Base-by-base conservation (phyloP, 2,329 filamentous ascomycete species). In the Endothia cerciana region DNA sequence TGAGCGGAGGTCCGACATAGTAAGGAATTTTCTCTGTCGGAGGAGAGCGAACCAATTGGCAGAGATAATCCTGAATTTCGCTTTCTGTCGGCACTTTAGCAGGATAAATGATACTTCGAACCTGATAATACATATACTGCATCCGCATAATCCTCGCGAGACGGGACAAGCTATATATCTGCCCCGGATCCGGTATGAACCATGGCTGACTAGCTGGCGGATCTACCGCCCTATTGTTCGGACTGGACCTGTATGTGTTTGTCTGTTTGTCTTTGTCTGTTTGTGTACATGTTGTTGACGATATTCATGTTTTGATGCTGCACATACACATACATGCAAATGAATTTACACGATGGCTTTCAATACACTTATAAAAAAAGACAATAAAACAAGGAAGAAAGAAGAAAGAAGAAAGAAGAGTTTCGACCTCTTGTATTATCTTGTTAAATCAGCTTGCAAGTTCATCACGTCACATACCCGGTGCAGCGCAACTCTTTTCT, bases 241-340 rank as follows among this genome's bases (percentile, higher is more conserved):
- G 41, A 43, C 17, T 43, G 41, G 17, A n/a, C 17, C n/a, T 41
- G 13, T 41, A 3, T 17, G 40, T 41, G 13, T 40, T 13, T 38
- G 36, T 38, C 36, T 38, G 36, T 38, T 5, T 41, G 40, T 38
- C 36, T 38, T 38, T 38, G 36, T 38, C 36, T 38, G n/a, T 38
- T 38, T 43, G 19, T 43, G 3, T 49, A 49, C 45, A 49, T 49
- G 11, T 25, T 13, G n/a, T 49, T 49, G 45, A 49, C n/a, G 22
- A 49, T 49, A 11, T 49, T 49, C 8, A 49, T 49, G n/a, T 49
- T 49, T 49, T 49, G 7, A 49, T 49, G 45, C 45, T 49, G 45
- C n/a, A 49, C 22, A 25, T 49, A 49, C 45, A 49, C 19, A 49
- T 43, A 25, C 8, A 49, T 25, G 45, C 10, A 13, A 49, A 49